phyloP scores from a whole-genome alignment of 2,329 filamentous ascomycete genomes.

The Neoascochyta sp. region DNA sequence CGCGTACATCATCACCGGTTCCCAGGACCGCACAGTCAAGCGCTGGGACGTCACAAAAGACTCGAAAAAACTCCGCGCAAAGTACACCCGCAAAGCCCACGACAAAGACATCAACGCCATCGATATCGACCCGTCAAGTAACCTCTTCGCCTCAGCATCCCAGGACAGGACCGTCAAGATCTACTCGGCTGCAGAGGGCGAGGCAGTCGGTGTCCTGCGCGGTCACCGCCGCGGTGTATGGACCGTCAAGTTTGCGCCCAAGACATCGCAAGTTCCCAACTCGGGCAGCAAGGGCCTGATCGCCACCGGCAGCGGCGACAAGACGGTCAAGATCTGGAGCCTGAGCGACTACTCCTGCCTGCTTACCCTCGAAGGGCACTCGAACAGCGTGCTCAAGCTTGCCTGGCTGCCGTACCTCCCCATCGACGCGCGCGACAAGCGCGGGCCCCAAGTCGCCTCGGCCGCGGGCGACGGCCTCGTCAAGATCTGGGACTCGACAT shows the following conservation, averaged over 20 bases:
- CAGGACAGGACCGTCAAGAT: constrained; percentile 97
- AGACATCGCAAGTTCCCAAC: constrained; percentile 58
- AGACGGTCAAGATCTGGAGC: constrained; percentile 94
- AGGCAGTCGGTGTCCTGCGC: constrained; percentile 83
- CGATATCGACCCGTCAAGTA: constrained; percentile 68
- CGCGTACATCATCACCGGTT: constrained; percentile 81
- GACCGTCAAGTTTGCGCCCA: constrained; percentile 87
- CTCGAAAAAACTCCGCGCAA: constrained; percentile 58
- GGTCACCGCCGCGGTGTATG: constrained; percentile 95
- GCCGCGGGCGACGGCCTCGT: constrained; percentile 92
- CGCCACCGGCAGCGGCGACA: constrained; percentile 90
- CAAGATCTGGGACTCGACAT: constrained; percentile 90
- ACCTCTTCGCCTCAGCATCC: constrained; percentile 91
- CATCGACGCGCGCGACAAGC: constrained; percentile 46
- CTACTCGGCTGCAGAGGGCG: constrained; percentile 85
- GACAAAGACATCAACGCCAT: constrained; percentile 99
- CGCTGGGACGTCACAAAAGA: constrained; percentile 70
- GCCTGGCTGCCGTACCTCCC: constrained; percentile 67
- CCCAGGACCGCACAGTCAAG: constrained; percentile 93
- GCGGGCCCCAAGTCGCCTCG: constrained; percentile 70
- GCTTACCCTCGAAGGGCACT: constrained; percentile 92
- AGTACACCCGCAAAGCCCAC: constrained; percentile 90
- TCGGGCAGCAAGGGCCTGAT: constrained; percentile 74
- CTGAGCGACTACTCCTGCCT: constrained; percentile 88
- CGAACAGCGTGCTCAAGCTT: constrained; percentile 91